Percentiles rank a stretch among this genome's conserved stretches.
phyloP scores from a whole-genome alignment of 345 rosid species.

The Mallotus nudiflorus region DNA sequence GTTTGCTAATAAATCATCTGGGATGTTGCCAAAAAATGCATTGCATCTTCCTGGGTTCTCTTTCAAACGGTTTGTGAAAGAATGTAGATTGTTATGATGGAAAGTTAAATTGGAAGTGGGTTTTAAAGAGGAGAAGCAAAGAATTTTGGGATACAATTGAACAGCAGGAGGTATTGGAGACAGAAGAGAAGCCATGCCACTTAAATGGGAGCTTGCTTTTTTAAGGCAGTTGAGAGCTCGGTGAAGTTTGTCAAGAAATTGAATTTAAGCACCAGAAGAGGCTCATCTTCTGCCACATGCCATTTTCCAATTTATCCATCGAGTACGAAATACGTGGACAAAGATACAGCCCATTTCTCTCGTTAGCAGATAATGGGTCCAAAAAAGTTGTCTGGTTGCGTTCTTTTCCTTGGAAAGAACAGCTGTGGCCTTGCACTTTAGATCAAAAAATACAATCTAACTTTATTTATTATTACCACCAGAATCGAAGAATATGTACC shows the following conservation, averaged over 20 bases:
- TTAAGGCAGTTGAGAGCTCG: not conserved
- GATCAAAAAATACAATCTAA: too few relatives aligned
- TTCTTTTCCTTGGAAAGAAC: not conserved
- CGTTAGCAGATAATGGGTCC: not conserved
- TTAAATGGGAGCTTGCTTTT: not conserved
- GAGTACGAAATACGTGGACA: slow-evolving; percentile 37
- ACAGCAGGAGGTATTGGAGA: slow-evolving; percentile 43
- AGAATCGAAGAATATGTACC: too few relatives aligned
- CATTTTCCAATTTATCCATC: slow-evolving; percentile 25
- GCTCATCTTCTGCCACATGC: slow-evolving; percentile 41
- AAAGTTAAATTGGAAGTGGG: slow-evolving; percentile 33
- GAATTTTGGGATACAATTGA: slow-evolving; percentile 29
- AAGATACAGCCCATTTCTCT: not conserved
- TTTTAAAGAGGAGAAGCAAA: slow-evolving; percentile 40
- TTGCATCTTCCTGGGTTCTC: slow-evolving; percentile 39
- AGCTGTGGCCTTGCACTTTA: too few relatives aligned
- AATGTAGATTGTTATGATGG: slow-evolving; percentile 20
- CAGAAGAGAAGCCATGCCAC: slow-evolving; percentile 57
- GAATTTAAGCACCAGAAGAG: slow-evolving; percentile 29
- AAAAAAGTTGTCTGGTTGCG: not conserved
- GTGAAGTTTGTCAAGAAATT: not conserved
- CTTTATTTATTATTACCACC: too few relatives aligned
- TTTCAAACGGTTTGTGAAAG: slow-evolving; percentile 26
- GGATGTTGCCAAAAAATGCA: slow-evolving; percentile 48
- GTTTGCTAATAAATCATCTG: slow-evolving; percentile 31